phyloP scores from a whole-genome alignment of 1,284 basidiomycete genomes.

The Ustilago trichophora region DNA sequence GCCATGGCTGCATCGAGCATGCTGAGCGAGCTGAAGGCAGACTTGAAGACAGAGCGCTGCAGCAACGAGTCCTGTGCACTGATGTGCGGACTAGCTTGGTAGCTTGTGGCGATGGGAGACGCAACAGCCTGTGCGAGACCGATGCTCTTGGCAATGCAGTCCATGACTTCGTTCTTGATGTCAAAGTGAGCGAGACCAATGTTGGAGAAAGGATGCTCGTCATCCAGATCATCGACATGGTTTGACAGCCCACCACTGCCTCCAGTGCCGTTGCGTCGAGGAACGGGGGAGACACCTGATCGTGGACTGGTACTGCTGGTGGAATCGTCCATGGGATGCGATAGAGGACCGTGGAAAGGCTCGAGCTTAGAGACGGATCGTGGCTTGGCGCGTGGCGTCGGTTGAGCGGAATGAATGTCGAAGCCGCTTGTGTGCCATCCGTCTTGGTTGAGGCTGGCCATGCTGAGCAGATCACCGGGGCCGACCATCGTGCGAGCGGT shows the following conservation, averaged over 20 bases:
- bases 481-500: slow-evolving; percentile 60
- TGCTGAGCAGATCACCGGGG: slow-evolving; percentile 71
- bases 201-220: slow-evolving; percentile 26
- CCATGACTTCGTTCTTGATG: slow-evolving; percentile 91
- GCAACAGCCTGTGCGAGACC: slow-evolving; percentile 81
- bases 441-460: slow-evolving; percentile 64
- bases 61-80: slow-evolving; percentile 38
- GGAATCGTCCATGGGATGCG: slow-evolving; percentile 39
- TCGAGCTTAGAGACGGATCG: slow-evolving; percentile 36
- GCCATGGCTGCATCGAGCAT: slow-evolving; percentile 69
- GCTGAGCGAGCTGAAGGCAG: slow-evolving; percentile 87
- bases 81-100: slow-evolving; percentile 63
- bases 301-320: slow-evolving; percentile 20
- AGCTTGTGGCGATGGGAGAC: slow-evolving; percentile 60
- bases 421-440: slow-evolving; percentile 29
- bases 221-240: slow-evolving; percentile 8
- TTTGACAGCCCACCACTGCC: slow-evolving; percentile 8
- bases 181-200: slow-evolving; percentile 76
- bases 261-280: slow-evolving; percentile 3
- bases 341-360: slow-evolving; percentile 33
- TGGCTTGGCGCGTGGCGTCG: slow-evolving; percentile 40
- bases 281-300: slow-evolving; percentile 18
- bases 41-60: slow-evolving; percentile 71
- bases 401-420: slow-evolving; percentile 37
- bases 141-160: slow-evolving; percentile 95